phyloP scores from a whole-genome alignment of 768 basidiomycete genomes.

The Hygrophoropsis aurantiaca region DNA sequence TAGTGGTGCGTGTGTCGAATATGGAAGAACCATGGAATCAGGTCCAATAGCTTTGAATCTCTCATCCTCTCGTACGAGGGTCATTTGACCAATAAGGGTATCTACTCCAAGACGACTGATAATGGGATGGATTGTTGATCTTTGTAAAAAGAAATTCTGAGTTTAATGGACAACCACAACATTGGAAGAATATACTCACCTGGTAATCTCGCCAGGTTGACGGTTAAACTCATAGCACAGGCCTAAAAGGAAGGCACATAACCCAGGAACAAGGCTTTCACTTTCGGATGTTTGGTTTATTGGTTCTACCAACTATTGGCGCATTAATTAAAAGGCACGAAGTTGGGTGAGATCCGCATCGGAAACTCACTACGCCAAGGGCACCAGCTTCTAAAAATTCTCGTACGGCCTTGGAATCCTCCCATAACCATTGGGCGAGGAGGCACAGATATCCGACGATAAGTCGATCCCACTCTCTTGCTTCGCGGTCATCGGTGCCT shows the following conservation, averaged over 20 bases:
- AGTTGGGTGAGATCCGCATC: neutral
- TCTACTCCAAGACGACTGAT: conserved; percentile 89
- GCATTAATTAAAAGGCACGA: neutral
- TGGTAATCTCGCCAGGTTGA: conserved; percentile 93
- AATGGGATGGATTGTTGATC: conserved; percentile 86
- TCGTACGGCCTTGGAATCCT: conserved; percentile 83
- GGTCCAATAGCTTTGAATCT: conserved; percentile 90
- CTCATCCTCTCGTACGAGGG: conserved; percentile 86
- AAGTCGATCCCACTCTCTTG: conserved; percentile 87
- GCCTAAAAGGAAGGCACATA: conserved; percentile 90
- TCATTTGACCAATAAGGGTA: conserved; percentile 82
- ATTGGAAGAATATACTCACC: conserved; percentile 47
- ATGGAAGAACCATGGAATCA: conserved; percentile 70
- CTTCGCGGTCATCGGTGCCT: conserved; percentile 59
- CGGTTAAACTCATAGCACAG: conserved; percentile 96
- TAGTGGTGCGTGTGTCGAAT: conserved; percentile 29
- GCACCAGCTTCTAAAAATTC: conserved; percentile 92
- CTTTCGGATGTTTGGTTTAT: conserved; percentile 87
- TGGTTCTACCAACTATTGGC: conserved; percentile 82
- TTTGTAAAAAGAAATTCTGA: conserved; percentile 24
- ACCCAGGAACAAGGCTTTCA: conserved; percentile 83
- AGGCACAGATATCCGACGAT: conserved; percentile 84
- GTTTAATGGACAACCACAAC: neutral
- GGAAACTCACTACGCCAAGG: conserved; percentile 75
- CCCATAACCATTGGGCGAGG: conserved; percentile 94